phyloP scores from a whole-genome alignment of 1,139 yeast species.

The Candida freyschussii region DNA sequence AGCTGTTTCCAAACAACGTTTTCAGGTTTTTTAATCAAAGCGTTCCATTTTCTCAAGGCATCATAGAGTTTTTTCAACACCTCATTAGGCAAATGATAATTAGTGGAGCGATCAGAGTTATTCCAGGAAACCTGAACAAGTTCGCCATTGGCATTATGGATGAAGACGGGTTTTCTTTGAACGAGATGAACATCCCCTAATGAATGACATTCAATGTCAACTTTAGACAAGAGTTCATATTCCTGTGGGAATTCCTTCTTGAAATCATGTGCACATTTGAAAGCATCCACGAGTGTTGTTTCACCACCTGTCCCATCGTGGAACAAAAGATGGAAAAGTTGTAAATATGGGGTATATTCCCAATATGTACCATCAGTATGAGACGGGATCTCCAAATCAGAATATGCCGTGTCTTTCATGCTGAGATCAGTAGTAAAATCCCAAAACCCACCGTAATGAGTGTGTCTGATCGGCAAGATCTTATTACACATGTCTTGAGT shows the following conservation, averaged over 20 bases:
- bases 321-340: conserved; percentile 58
- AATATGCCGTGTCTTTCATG: conserved; percentile 72
- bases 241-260: conserved; percentile 47
- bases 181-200: conserved; percentile 75
- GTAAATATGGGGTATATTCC: conserved; percentile 74
- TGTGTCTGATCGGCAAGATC: conserved; percentile 61
- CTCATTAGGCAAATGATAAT: conserved; percentile 52
- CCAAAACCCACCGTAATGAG: conserved; percentile 83
- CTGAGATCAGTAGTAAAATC: conserved; percentile 71
- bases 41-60: conserved; percentile 57
- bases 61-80: conserved; percentile 56
- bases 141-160: conserved; percentile 47
- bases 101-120: conserved; percentile 66
- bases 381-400: conserved; percentile 59
- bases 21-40: conserved; percentile 44
- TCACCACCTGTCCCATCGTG: conserved; percentile 71
- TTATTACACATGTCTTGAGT: conserved; percentile 58
- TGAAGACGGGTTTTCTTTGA: conserved; percentile 57
- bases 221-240: conserved; percentile 46
- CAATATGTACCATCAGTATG: conserved; percentile 82
- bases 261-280: conserved; percentile 53
- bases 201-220: conserved; percentile 68
- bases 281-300: conserved; percentile 67
- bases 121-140: conserved; percentile 72
- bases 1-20: conserved; percentile 56